Evolutionary conservation across 257 asterid species (phyloP).

Genomic region (Capsicum baccatum): DNA sequence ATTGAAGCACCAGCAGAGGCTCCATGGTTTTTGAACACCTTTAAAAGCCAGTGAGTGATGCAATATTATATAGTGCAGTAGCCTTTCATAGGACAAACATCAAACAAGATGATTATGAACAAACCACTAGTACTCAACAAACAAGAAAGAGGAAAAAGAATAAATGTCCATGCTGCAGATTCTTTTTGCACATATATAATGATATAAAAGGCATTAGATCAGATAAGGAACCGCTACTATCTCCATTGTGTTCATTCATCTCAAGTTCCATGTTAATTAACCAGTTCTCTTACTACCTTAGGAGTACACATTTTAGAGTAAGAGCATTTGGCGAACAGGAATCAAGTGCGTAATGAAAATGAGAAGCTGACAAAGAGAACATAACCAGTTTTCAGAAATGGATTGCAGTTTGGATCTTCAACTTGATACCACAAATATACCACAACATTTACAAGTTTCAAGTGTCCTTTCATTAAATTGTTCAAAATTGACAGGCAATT

Average conservation of each 20-base stretch:
- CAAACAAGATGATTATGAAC: not conserved
- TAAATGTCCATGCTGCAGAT: not conserved
- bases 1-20: conserved; percentile 97
- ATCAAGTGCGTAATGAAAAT: not conserved
- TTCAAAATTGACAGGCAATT: no score
- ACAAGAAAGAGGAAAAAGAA: not conserved
- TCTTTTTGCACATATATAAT: not conserved
- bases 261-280: not conserved
- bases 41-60: not conserved
- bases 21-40: conserved; percentile 98
- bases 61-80: not conserved
- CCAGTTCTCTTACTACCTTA: not conserved
- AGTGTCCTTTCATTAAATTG: no score
- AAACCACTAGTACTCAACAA: not conserved
- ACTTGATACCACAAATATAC: not conserved
- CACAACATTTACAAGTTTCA: no score
- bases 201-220: not conserved
- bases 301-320: not conserved
- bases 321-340: not conserved
- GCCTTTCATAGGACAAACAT: not conserved
- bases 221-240: not conserved
- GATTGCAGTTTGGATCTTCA: not conserved
- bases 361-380: not conserved
- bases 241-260: not conserved
- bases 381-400: not conserved